phyloP scores from a whole-genome alignment of 2,329 filamentous ascomycete genomes.

The Cladosporium sphaerospermum region DNA sequence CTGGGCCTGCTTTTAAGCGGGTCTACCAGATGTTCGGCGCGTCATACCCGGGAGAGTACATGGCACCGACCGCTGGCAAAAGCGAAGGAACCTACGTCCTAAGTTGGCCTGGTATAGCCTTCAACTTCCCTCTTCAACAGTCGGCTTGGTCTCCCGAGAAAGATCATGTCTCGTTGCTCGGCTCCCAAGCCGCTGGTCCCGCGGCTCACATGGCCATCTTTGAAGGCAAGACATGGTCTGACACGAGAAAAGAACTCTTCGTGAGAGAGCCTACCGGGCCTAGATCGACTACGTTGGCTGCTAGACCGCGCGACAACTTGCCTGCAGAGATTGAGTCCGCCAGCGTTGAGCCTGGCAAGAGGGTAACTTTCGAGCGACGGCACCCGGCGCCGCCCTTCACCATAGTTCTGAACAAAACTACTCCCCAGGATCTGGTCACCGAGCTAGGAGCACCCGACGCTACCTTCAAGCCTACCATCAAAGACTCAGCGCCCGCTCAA shows the following conservation, averaged over 20 bases:
- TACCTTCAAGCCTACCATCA: conserved; percentile 55
- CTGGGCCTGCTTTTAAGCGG: conserved; percentile 27
- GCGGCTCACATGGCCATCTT: conserved; percentile 89
- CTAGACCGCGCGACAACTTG: conserved; percentile 69
- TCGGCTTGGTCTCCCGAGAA: conserved; percentile 68
- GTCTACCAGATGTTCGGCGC: conserved; percentile 92
- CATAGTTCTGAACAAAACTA: conserved; percentile 77
- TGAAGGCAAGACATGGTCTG: conserved; percentile 82
- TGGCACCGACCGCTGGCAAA: conserved; percentile 53
- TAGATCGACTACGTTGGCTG: conserved; percentile 62
- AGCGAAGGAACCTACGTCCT: conserved; percentile 73
- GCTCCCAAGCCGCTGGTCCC: conserved; percentile 66
- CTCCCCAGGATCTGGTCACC: conserved; percentile 82
- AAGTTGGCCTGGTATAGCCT: conserved; percentile 90
- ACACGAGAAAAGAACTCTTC: conserved; percentile 71
- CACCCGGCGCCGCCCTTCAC: conserved; percentile 60
- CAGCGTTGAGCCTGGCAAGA: conserved; percentile 64
- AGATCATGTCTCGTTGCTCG: conserved; percentile 81
- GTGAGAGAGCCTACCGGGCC: conserved; percentile 67
- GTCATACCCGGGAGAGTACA: conserved; percentile 88
- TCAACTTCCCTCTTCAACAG: conserved; percentile 74
- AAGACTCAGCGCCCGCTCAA: conserved; percentile 14
- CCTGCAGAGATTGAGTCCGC: conserved; percentile 84
- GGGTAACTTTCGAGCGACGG: conserved; percentile 72
- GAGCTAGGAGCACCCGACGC: conserved; percentile 90